Evolutionary conservation across 2,329 filamentous ascomycete genomes (phyloP), one percentile per base, ranked within the genome.

Genomic region (Paraphaeosphaeria sporulosa): DNA sequence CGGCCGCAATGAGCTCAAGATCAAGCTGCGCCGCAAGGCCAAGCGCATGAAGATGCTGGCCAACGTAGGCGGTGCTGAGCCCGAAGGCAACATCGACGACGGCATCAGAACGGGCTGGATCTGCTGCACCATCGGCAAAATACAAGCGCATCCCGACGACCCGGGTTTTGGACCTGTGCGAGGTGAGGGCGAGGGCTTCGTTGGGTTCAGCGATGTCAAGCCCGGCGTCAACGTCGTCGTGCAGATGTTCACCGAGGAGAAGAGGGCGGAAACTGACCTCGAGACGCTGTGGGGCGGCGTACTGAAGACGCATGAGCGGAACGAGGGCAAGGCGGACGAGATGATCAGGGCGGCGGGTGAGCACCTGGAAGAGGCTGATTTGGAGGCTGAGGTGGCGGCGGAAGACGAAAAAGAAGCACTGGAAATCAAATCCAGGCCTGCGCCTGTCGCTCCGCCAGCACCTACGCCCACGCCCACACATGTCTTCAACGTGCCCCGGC

Each of bases 101-200:
- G 94, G 94, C 2, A 91, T 97, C 55, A 89, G 90, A 13, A 97
- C 94, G 0, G 94, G 93, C 10, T 99, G 95, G 95, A 90, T 99
- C 21, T 99, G 95, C 78, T 91, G 98, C 62, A 96, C 97, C 74
- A 86, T 95, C 10, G 92, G 92, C 4, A 86, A 86, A 17, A 84
- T 93, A 0, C 86, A 90, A 46, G 85, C 86, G 23, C 81, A 84
- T n/a, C 68, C 76, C 4, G 68, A 78, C 36, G 75, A 77, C 27
- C 71, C 58, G 13, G 61, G 72, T 13, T 70, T 75, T 64, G 71
- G 69, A 2, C 71, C 70, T 0, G 51, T 38, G 15, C 25, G 51
- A 25, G 69, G 69, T 7, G 57, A 75, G 5, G 68, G 71, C 13
- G 83, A 87, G 15, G 83, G 85, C 9, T 87, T 94, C 59, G 89